A percentile compares a stretch with the other conserved stretches of the same genome.
phyloP scores from a whole-genome alignment of 805 yeast species.

The Monosporozyma unispora region DNA sequence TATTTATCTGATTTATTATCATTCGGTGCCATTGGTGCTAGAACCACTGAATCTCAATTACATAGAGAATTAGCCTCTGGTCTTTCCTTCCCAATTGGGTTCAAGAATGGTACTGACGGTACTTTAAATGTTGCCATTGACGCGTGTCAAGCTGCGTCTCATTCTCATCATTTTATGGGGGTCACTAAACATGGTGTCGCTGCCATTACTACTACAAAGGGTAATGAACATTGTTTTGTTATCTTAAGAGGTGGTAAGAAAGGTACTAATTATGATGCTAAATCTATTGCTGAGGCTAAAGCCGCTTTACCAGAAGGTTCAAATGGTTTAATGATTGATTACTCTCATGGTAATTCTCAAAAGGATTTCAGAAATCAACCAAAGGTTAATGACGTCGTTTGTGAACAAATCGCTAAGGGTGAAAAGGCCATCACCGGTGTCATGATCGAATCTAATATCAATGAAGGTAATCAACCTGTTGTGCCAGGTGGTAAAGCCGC shows the following conservation, averaged over 20 bases:
- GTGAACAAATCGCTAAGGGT: conserved; percentile 74
- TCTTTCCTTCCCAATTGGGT: conserved; percentile 94
- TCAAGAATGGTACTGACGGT: conserved; percentile 98
- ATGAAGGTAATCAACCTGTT: conserved; percentile 84
- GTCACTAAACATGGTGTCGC: conserved; percentile 98
- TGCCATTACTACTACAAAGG: conserved; percentile 92
- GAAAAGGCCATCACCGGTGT: conserved; percentile 79
- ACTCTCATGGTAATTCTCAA: conserved; percentile 94
- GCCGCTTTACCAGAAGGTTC: conserved; percentile 39
- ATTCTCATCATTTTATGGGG: conserved; percentile 87
- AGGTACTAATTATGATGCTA: conserved; percentile 86
- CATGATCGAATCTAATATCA: conserved; percentile 89
- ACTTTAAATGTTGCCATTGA: conserved; percentile 88
- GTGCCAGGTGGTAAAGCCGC: conserved; percentile 46
- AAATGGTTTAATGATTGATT: conserved; percentile 79
- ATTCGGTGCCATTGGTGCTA: conserved; percentile 96
- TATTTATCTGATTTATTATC: conserved; percentile 88
- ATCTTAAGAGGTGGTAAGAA: conserved; percentile 93
- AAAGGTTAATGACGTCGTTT: conserved; percentile 72
- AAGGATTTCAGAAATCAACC: conserved; percentile 96
- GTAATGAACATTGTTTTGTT: conserved; percentile 89
- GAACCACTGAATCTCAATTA: conserved; percentile 96
- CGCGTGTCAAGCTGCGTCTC: conserved; percentile 85
- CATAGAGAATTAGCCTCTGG: conserved; percentile 98
- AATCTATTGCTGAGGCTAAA: conserved; percentile 68